These are phyloP conservation scores for Acacia confusa DNA, from an alignment of 306 rosid genomes.

Conservation along the genomic window DNA sequence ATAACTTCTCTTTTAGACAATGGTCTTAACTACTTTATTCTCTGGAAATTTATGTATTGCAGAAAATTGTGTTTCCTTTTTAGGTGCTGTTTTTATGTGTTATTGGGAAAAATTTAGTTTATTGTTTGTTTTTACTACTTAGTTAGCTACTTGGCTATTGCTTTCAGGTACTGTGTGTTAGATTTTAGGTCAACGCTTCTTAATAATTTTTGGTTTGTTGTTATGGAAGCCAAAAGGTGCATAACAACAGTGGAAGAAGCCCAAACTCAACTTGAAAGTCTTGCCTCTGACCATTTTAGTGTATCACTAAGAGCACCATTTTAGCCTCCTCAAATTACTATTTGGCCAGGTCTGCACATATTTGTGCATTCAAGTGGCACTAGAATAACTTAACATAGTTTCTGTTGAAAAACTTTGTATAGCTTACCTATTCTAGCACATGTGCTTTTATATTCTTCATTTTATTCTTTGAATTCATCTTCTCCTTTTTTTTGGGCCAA, in stretches of 20 bases:
- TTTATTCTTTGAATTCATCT: background rate
- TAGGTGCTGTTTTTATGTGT: conserved; percentile 4
- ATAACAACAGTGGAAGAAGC: background rate
- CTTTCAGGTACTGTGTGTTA: background rate
- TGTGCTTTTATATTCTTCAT: conserved; percentile 1
- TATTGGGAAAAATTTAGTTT: background rate
- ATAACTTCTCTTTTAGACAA: conserved; percentile 27
- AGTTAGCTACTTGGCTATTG: background rate
- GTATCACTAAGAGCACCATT: background rate
- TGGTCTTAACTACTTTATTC: background rate
- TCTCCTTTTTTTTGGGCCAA: background rate
- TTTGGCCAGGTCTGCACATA: background rate
- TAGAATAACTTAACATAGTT: background rate
- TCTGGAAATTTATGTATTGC: background rate
- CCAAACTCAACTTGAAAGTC: background rate
- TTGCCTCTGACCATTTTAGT: too few relatives aligned
- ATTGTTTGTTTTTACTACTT: background rate
- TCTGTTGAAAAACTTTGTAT: background rate
- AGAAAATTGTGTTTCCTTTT: conserved; percentile 14
- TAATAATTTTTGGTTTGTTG: background rate
- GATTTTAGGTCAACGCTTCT: background rate
- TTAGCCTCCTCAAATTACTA: background rate
- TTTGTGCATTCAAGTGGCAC: conserved; percentile 4
- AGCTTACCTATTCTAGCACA: background rate
- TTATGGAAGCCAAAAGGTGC: background rate